Conservation (phyloP, 305 asterid genomes). For the Plantago lanceolata region DNA sequence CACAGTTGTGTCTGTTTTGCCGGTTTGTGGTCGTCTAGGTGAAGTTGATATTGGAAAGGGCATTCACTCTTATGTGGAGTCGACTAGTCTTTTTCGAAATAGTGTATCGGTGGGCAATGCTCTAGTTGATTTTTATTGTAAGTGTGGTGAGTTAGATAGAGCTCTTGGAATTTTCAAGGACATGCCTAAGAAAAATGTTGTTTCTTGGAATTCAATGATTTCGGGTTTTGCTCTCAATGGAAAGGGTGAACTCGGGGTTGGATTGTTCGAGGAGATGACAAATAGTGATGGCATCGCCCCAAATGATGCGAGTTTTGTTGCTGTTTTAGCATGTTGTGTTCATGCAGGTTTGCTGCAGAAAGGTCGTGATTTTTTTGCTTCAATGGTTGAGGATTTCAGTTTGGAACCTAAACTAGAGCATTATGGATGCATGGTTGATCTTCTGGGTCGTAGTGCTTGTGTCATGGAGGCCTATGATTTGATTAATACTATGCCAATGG, state of each 20-base stretch:
- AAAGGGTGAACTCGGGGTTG: constrained; percentile 47
- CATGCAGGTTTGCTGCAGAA: constrained; percentile 53
- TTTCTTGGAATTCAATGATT: constrained; percentile 58
- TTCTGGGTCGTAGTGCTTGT: constrained; percentile 58
- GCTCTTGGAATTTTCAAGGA: constrained; percentile 36
- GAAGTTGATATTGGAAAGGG: constrained; percentile 41
- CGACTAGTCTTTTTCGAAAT: constrained; percentile 37
- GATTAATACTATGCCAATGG: constrained; percentile 45
- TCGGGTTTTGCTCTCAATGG: constrained; percentile 58
- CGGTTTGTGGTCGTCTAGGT: constrained; percentile 50
- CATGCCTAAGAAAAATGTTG: constrained; percentile 43
- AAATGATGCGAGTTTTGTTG: constrained; percentile 51
- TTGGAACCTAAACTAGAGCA: constrained; percentile 53
- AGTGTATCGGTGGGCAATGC: constrained; percentile 52
- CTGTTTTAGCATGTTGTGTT: constrained; percentile 59
- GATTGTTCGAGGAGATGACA: constrained; percentile 52
- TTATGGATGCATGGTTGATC: constrained; percentile 67
- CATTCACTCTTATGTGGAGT: constrained; percentile 46
- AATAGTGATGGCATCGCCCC: constrained; percentile 29
- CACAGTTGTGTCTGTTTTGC: constrained; percentile 45
- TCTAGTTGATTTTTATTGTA: constrained; percentile 50
- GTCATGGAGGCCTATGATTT: constrained; percentile 49
- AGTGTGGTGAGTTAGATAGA: constrained; percentile 44
- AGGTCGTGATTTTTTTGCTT: constrained; percentile 47
- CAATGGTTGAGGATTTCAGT: constrained; percentile 34